Evolutionary conservation across 176 grass and related monocot genomes (phyloP).

Genomic region (Musa troglodytarum): DNA sequence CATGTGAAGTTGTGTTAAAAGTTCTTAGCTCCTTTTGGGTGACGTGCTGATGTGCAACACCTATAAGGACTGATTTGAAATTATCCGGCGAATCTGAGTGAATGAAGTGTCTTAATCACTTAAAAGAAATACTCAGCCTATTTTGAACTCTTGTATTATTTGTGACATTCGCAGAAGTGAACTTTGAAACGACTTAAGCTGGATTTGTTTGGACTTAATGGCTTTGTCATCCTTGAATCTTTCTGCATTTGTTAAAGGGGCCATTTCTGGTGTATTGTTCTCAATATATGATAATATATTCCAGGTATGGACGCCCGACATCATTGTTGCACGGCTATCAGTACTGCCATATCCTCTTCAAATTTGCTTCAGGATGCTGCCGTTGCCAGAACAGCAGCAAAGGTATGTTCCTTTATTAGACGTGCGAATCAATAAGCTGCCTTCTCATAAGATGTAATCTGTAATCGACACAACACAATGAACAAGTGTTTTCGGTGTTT

Average conservation of each 20-base stretch:
- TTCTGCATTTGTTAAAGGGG: no score
- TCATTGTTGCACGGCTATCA: conserved; percentile 54
- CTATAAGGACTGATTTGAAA: no score
- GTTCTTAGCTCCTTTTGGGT: no score
- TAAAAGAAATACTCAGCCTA: no score
- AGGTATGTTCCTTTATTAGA: conserved; percentile 30
- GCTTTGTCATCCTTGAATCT: not conserved
- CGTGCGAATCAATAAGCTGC: not conserved
- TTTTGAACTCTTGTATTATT: no score
- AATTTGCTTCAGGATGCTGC: conserved; percentile 54
- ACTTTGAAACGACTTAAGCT: not conserved
- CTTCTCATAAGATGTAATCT: not conserved
- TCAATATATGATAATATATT: not conserved
- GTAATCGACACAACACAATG: not conserved
- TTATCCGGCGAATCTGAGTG: no score
- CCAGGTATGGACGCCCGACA: conserved; percentile 80
- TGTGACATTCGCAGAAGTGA: no score
- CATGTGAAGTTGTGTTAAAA: not conserved
- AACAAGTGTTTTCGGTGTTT: not conserved
- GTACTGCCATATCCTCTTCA: conserved; percentile 53
- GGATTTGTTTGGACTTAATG: not conserved
- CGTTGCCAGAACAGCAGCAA: conserved; percentile 42
- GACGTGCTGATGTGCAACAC: no score
- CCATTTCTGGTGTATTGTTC: not conserved
- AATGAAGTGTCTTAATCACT: no score